Conservation (phyloP, 768 basidiomycete species). For the Lentinula raphanica region DNA sequence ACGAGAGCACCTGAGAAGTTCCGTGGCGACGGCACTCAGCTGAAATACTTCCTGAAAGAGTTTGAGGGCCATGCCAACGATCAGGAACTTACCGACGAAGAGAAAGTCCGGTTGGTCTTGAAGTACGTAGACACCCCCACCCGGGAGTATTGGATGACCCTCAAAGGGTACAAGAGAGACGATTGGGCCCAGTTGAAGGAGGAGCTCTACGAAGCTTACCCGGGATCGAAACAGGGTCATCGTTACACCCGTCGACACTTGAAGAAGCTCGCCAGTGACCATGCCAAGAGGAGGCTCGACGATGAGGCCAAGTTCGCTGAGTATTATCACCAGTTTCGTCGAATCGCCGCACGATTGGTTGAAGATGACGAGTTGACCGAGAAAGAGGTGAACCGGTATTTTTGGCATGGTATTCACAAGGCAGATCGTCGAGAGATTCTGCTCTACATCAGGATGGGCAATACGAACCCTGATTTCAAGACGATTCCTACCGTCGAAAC, state of each 20-base stretch:
- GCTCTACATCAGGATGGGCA: no score
- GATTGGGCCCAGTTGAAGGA: conserved; percentile 9
- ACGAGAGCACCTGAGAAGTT: not conserved
- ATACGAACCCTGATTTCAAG: no score
- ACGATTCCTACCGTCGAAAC: not conserved
- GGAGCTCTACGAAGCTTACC: conserved; percentile 6
- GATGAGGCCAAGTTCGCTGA: not conserved
- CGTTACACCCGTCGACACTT: not conserved
- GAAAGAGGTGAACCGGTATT: not conserved
- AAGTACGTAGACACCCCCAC: conserved; percentile 9
- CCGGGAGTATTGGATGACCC: conserved; percentile 10
- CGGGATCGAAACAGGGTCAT: not conserved
- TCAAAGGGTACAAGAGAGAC: conserved; percentile 6
- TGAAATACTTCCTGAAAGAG: not conserved
- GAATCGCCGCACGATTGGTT: not conserved
- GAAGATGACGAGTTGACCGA: not conserved
- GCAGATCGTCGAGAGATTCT: not conserved
- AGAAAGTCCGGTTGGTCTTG: no score
- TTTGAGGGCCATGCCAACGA: no score
- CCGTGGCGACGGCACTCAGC: not conserved
- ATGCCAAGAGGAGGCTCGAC: not conserved
- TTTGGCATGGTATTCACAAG: not conserved
- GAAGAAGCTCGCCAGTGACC: not conserved
- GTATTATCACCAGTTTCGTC: not conserved
- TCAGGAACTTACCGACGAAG: not conserved